Evolutionary conservation across 345 rosid genomes (phyloP).

Genomic region (Acer saccharum): DNA sequence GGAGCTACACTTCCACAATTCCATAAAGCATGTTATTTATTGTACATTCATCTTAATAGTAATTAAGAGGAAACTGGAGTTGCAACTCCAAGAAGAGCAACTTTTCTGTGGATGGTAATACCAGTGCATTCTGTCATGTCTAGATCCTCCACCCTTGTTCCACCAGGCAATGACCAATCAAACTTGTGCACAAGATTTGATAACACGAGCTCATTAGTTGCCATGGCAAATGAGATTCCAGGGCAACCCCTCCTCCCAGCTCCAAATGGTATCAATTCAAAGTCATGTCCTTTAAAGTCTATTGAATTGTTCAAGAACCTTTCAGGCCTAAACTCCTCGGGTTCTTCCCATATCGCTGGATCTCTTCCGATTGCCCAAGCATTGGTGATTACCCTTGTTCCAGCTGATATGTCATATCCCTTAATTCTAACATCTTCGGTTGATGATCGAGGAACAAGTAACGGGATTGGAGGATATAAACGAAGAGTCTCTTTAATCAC

Average conservation of each 20-base stretch:
- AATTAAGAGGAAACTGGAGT: background rate
- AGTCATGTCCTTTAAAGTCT: constrained; percentile 22
- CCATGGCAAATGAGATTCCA: constrained; percentile 17
- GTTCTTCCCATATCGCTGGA: constrained; percentile 12
- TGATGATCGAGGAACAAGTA: constrained; percentile 36
- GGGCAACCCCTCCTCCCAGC: constrained; percentile 23
- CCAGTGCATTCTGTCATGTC: constrained; percentile 17
- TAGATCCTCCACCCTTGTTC: constrained; percentile 13
- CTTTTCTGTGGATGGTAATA: background rate
- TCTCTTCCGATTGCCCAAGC: constrained; percentile 34
- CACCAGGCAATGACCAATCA: constrained; percentile 25
- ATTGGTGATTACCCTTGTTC: constrained; percentile 38
- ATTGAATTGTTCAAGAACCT: constrained; percentile 23
- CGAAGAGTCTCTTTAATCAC: constrained; percentile 46
- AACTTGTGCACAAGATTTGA: constrained; percentile 20
- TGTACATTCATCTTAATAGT: background rate
- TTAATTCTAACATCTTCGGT: constrained; percentile 26
- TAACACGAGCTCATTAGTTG: constrained; percentile 11
- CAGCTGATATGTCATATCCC: constrained; percentile 27
- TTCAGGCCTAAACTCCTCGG: constrained; percentile 20
- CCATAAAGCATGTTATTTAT: background rate
- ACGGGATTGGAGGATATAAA: constrained; percentile 46
- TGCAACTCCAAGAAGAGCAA: constrained; percentile 18
- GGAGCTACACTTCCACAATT: too few species aligned
- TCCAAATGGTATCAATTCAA: constrained; percentile 18